Evolutionary conservation across 2,329 filamentous ascomycete genomes (phyloP).

Genomic region (Calonectria henricotiae): DNA sequence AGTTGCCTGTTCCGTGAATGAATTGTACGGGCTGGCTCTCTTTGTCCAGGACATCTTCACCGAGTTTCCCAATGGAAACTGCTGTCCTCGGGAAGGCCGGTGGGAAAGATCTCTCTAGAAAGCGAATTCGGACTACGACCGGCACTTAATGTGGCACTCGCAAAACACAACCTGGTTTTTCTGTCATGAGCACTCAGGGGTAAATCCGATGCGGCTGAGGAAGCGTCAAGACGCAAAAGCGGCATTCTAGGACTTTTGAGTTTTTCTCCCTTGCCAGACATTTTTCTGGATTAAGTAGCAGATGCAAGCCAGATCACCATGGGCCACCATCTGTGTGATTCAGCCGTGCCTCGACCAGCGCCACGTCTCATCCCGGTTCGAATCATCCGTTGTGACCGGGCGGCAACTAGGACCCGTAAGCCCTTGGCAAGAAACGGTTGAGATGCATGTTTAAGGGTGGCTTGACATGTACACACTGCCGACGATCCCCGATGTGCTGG

Average conservation of each 20-base stretch:
- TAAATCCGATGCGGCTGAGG: conserved; percentile 1
- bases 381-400: conserved; percentile 40
- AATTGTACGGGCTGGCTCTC: conserved; percentile 48
- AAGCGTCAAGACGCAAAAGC: not conserved
- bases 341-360: conserved; percentile 45
- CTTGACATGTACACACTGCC: conserved; percentile 20
- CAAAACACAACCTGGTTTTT: not conserved
- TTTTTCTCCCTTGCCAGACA: conserved; percentile 3
- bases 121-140: not conserved
- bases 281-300: conserved; percentile 9
- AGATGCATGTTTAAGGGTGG: conserved; percentile 15
- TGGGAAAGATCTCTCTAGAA: not conserved
- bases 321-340: conserved; percentile 3
- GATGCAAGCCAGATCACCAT: conserved; percentile 13
- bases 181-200: not conserved
- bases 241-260: conserved; percentile 20
- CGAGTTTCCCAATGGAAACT: not conserved
- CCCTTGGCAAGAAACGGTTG: conserved; percentile 11
- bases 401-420: conserved; percentile 26
- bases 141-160: not conserved
- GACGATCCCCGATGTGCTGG: conserved; percentile 41
- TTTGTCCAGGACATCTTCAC: conserved; percentile 52
- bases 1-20: conserved; percentile 49
- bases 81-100: not conserved
- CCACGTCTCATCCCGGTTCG: conserved; percentile 45